Base-by-base conservation (phyloP, 495 filamentous ascomycete species). In the Hyaloscypha hepaticicola region DNA sequence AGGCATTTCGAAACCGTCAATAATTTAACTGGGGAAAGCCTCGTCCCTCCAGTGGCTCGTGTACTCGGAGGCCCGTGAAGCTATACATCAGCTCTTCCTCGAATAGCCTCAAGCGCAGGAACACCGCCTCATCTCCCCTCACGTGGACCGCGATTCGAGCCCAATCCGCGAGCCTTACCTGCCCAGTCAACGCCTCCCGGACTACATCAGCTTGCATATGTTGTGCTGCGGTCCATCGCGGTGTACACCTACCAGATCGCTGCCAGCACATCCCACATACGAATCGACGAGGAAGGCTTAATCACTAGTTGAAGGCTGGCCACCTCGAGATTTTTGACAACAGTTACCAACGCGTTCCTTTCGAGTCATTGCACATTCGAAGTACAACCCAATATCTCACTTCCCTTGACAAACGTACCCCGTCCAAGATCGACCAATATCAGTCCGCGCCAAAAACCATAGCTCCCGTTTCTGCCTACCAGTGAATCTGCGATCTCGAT, bases 241-340 rank as follows among this genome's bases (percentile, higher is more conserved):
- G 78, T 80, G 75, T 69, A 71, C 69, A 72, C 67, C 67, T 73
- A 67, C 79, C 76, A 79, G 72, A 77, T 77, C 76, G 78, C 61
- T 83, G 82, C 82, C 82, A 85, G 79, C 82, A 77, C 82, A 85
- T 82, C 79, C 72, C 80, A 76, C 77, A 79, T 78, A 77, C 79
- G 76, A 82, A 80, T 82, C 80, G 79, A 82, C 78, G 79, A 61
- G 65, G 62, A n/a, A 64, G 68, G 60, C 58, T 60, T 64, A 22
- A 50, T 57, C 55, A 68, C 64, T 65, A 63, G 69, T 70, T 69
- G 66, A 64, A 71, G 26, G 52, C 38, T 52, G 38, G 55, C 66
- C 63, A 71, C 55, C 57, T 74, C 70, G 71, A 72, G 66, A 70
- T 66, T 72, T 64, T 69, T 71, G 67, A 61, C 51, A 62, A 60